Evolutionary conservation across 176 grass and related monocot genomes (phyloP), one percentile per base, ranked within the genome.

Genomic region (Aegilops bicornis): DNA sequence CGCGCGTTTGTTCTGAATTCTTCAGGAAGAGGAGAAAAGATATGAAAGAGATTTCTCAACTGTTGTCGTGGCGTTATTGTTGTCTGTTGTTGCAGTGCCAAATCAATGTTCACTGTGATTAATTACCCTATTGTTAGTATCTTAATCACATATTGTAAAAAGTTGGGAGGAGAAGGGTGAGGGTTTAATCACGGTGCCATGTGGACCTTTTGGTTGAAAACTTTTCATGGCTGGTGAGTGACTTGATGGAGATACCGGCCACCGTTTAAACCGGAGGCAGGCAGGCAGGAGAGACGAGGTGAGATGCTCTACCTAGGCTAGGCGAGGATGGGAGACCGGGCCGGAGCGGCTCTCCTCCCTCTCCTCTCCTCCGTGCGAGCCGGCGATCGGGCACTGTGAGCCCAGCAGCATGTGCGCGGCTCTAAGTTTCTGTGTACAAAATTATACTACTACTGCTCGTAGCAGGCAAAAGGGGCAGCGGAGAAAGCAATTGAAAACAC

Each of bases 361-460:
- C 42, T 11, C 42, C 12, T 56, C 82, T 15, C 43, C 81, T 77
- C 79, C 83, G 74, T 87, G 88, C 64, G 83, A 82, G 86, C 35
- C 66, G 65, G 61, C 69, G 84, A 86, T 87, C 59, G 88, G 82
- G 76, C 82, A 62, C 45, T 23, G 88, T 62, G 82, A 3, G 16
- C 4, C 3, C 90, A 20, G 62, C 89, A 90, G 62, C 89, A 90
- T 86, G 87, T 90, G 88, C 71, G 5, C 7, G 0, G 15, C 62
- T 84, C 69, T 68, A 45, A 82, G 54, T 81, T 48, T 54, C 73
- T 43, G 73, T 25, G 67, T 63, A 80, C 27, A 64, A 35, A 77
- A 86, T 47, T 47, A 47, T 47, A 54, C 3, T 4, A 8, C 4
- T 5, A 12, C 3, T 54, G 45, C 45, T 11, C 15, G 73, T 76